Percentiles rank a stretch among this genome's conserved stretches.
Evolutionary conservation across 2,329 filamentous ascomycete species (phyloP).

Genomic region (Chrysoporthe puriensis): DNA sequence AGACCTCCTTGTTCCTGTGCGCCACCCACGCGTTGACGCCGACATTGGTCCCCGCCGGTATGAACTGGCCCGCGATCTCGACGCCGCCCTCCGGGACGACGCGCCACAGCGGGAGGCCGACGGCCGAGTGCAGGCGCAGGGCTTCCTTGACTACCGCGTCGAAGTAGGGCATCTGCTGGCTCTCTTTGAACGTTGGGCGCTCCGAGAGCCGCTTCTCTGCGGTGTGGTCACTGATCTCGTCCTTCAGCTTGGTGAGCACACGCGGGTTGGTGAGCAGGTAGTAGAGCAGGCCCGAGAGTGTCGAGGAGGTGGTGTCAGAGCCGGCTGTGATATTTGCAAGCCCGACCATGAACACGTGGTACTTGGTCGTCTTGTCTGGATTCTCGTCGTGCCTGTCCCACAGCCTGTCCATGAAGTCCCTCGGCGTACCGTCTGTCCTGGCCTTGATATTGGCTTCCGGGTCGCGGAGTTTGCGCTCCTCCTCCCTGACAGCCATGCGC

Average conservation of each 20-base stretch:
- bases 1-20: conserved; percentile 23
- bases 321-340: conserved; percentile 44
- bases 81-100: conserved; percentile 50
- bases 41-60: conserved; percentile 25
- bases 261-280: conserved; percentile 42
- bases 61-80: conserved; percentile 38
- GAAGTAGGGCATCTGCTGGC: conserved; percentile 51
- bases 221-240: conserved; percentile 33
- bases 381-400: conserved; percentile 45
- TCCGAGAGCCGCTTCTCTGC: conserved; percentile 27
- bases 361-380: conserved; percentile 45
- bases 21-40: conserved; percentile 27
- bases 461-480: conserved; percentile 12
- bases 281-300: conserved; percentile 49
- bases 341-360: conserved; percentile 37
- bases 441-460: not conserved
- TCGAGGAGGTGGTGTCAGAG: conserved; percentile 52
- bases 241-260: conserved; percentile 31
- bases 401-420: conserved; percentile 48
- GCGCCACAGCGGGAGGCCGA: conserved; percentile 53
- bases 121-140: conserved; percentile 53
- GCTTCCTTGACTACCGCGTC: conserved; percentile 59
- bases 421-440: conserved; percentile 29
- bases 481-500: conserved; percentile 18
- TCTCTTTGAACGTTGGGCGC: conserved; percentile 41